Evolutionary conservation across 2,329 filamentous ascomycete species (phyloP).

Genomic region (Fusarium nodosum): DNA sequence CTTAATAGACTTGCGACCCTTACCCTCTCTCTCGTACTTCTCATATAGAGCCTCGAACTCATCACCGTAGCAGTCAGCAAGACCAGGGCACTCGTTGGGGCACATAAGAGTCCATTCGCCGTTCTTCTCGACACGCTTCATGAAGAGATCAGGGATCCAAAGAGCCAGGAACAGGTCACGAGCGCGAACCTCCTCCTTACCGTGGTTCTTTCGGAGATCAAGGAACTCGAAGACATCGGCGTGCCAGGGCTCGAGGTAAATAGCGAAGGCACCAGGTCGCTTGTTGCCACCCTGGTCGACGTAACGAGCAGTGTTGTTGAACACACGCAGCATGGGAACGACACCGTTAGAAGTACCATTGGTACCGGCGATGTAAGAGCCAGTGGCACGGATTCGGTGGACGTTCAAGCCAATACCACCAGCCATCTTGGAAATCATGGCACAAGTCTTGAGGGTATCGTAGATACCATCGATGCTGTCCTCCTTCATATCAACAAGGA

Average conservation of each 20-base stretch:
- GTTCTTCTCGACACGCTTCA: constrained; percentile 99
- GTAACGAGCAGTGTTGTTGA: constrained; percentile 99
- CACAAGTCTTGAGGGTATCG: constrained; percentile 98
- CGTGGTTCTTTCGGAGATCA: constrained; percentile 98
- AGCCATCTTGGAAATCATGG: constrained; percentile 99
- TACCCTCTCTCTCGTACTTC: constrained; percentile 88
- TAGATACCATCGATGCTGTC: constrained; percentile 99
- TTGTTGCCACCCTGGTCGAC: constrained; percentile 99
- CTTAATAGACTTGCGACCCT: constrained; percentile 91
- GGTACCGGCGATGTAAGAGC: constrained; percentile 97
- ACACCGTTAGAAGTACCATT: constrained; percentile 99
- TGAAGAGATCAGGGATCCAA: constrained; percentile 99
- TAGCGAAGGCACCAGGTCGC: constrained; percentile 96
- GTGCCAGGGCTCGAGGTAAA: constrained; percentile 99
- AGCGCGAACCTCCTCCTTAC: constrained; percentile 97
- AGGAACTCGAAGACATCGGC: constrained; percentile 97
- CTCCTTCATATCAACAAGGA: constrained; percentile 99
- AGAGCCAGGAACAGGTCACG: constrained; percentile 97
- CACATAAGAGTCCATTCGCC: constrained; percentile 98
- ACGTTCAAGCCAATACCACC: constrained; percentile 97
- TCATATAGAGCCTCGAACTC: constrained; percentile 97
- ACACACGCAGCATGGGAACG: constrained; percentile 97
- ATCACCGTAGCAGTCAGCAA: constrained; percentile 96
- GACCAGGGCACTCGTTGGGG: constrained; percentile 93
- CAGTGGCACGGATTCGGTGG: constrained; percentile 96